A percentile compares a stretch with the other conserved stretches of the same genome.
Evolutionary conservation across 2,329 filamentous ascomycete genomes (phyloP).

Genomic region (Endocalyx cinctus): DNA sequence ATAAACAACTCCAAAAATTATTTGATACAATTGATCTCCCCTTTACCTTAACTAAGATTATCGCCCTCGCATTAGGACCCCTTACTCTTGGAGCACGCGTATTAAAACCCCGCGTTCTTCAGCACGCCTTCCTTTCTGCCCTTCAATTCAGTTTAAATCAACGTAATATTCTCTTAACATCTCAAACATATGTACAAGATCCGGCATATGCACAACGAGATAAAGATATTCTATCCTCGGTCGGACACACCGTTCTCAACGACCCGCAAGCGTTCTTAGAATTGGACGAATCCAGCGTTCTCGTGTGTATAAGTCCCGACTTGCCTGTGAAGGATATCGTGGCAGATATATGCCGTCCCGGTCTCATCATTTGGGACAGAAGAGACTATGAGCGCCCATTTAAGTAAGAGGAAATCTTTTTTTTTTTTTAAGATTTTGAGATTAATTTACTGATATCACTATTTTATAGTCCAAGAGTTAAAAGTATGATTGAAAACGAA

Average conservation of each 20-base stretch:
- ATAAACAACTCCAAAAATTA: slow-evolving; percentile 9
- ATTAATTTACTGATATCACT: no score
- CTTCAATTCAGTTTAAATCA: slow-evolving; percentile 9
- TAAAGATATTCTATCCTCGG: slow-evolving; percentile 11
- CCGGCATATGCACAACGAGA: slow-evolving; percentile 14
- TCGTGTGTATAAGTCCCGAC: no score
- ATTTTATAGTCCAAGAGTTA: slow-evolving; percentile 8
- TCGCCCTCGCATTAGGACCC: slow-evolving; percentile 13
- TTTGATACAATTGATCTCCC: slow-evolving; percentile 12
- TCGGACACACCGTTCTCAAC: slow-evolving; percentile 15
- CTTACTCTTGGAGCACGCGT: slow-evolving; percentile 8
- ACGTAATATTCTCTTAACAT: slow-evolving; percentile 5
- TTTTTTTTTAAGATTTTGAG: no score
- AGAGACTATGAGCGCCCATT: no score
- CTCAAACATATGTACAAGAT: slow-evolving; percentile 11
- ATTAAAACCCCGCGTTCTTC: slow-evolving; percentile 7
- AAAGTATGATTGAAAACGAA: slow-evolving; percentile 10
- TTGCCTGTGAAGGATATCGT: no score
- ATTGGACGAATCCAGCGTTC: slow-evolving; percentile 16
- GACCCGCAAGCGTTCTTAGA: slow-evolving; percentile 15
- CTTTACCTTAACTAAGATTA: slow-evolving; percentile 11
- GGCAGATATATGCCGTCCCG: no score
- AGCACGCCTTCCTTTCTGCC: slow-evolving; percentile 13
- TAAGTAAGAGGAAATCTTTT: no score
- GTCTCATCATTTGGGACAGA: no score